Conservation (phyloP, 768 basidiomycete species). For the Gloeostereum incarnatum region DNA sequence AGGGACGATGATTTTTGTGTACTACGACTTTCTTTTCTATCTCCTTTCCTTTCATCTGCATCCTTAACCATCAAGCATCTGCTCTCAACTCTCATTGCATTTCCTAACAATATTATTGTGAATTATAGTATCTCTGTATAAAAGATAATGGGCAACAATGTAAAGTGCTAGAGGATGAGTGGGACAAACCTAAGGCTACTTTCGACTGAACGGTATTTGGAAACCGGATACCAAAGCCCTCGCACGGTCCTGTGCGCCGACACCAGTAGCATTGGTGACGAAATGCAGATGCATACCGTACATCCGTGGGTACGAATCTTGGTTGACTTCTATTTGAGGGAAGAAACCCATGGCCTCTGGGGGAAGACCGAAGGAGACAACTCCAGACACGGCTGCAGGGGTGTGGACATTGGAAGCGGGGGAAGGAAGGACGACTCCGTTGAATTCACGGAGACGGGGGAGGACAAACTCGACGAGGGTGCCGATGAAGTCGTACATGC, state of each 20-base stretch:
- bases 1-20: no score
- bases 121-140: no score
- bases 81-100: no score
- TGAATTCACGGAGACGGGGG: constrained; percentile 88
- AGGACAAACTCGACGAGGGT: constrained; percentile 89
- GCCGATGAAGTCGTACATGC: constrained; percentile 92
- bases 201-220: constrained; percentile 69
- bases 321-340: constrained; percentile 92
- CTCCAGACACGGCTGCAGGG: constrained; percentile 74
- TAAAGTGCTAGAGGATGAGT: no score
- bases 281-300: constrained; percentile 95
- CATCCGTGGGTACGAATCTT: constrained; percentile 77
- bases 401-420: constrained; percentile 60
- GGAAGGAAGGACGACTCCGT: constrained; percentile 73
- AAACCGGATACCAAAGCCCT: constrained; percentile 84
- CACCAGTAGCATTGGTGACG: constrained; percentile 77
- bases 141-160: no score
- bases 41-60: no score
- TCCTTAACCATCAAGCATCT: no score
- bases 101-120: no score
- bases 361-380: constrained; percentile 83
- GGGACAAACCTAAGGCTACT: no score
- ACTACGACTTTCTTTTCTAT: no score
- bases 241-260: constrained; percentile 87
- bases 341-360: constrained; percentile 83